Evolutionary conservation across 1,284 basidiomycete species (phyloP).

Genomic region (Sphagnurus paluster): DNA sequence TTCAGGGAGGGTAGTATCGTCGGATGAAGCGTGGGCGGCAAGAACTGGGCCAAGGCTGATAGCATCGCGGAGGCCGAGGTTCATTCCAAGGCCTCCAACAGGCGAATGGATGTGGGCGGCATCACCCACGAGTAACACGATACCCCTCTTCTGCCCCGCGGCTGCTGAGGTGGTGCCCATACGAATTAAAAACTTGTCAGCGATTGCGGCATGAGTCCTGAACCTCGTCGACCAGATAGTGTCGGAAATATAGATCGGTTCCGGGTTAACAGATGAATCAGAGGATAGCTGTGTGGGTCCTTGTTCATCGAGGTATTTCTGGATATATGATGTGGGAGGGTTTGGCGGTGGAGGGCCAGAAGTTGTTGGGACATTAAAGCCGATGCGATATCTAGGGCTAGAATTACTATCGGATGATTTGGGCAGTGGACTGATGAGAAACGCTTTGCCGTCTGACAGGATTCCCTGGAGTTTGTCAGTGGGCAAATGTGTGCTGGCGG

Average conservation of each 20-base stretch:
- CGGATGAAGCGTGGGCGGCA: constrained; percentile 17
- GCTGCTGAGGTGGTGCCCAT: constrained; percentile 15
- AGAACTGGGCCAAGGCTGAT: constrained; percentile 30
- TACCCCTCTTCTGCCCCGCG: constrained; percentile 18
- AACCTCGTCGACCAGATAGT: constrained; percentile 38
- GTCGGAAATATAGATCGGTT: constrained; percentile 29
- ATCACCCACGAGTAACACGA: constrained; percentile 41
- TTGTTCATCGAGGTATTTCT: constrained; percentile 31
- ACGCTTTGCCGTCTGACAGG: constrained; percentile 20
- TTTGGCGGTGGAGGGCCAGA: constrained; percentile 31
- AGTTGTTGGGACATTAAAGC: constrained; percentile 25
- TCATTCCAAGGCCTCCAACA: constrained; percentile 46
- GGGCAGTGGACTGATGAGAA: constrained; percentile 28
- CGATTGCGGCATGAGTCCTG: constrained; percentile 36
- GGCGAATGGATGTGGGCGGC: constrained; percentile 47
- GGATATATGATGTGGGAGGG: constrained; percentile 33
- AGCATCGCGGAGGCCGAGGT: constrained; percentile 44
- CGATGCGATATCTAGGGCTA: constrained; percentile 28
- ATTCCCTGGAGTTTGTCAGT: constrained; percentile 16
- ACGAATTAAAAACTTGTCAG: constrained; percentile 33
- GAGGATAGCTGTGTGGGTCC: constrained; percentile 29
- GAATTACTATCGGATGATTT: constrained; percentile 10
- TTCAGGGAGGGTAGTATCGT: constrained; percentile 6
- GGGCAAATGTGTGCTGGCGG: constrained; percentile 17
- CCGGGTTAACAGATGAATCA: constrained; percentile 28